These are phyloP conservation scores for Eucalyptus erythrocorys DNA, from an alignment of 345 rosid genomes.

Conservation along the genomic window DNA sequence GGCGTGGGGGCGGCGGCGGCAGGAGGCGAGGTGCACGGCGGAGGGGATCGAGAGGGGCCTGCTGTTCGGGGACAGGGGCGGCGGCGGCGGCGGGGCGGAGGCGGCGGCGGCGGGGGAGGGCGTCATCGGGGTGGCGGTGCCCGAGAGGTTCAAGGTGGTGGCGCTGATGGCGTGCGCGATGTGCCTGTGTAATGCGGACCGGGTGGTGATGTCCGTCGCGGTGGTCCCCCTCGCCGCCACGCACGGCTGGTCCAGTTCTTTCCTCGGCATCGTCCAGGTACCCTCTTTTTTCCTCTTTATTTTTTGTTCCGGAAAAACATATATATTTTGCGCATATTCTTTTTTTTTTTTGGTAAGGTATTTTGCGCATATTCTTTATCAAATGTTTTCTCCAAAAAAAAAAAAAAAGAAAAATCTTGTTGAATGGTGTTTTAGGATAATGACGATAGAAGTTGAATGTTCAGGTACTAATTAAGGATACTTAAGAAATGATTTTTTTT, in stretches of 20 bases:
- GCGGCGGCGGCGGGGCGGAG: slow-evolving; percentile 2
- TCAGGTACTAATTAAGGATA: not conserved
- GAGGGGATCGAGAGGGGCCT: slow-evolving; percentile 55
- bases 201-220: slow-evolving; percentile 91
- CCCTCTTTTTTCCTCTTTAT: too few relatives aligned
- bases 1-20: not conserved
- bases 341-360: not conserved
- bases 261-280: slow-evolving; percentile 96
- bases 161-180: slow-evolving; percentile 60
- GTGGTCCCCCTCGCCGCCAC: slow-evolving; percentile 84
- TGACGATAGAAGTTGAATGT: not conserved
- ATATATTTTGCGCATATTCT: not conserved
- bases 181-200: slow-evolving; percentile 93
- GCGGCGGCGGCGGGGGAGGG: not conserved
- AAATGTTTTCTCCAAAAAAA: not conserved
- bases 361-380: not conserved
- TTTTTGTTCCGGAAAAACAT: not conserved
- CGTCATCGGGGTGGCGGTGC: not conserved
- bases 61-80: slow-evolving; percentile 23
- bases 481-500: not conserved
- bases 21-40: slow-evolving; percentile 41
- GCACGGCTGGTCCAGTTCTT: slow-evolving; percentile 81
- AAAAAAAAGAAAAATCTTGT: not conserved
- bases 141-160: slow-evolving; percentile 88
- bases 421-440: not conserved